A percentile compares a stretch with the other conserved stretches of the same genome.
Evolutionary conservation across 1,284 basidiomycete genomes (phyloP).

Genomic region (Leccinum fallax): DNA sequence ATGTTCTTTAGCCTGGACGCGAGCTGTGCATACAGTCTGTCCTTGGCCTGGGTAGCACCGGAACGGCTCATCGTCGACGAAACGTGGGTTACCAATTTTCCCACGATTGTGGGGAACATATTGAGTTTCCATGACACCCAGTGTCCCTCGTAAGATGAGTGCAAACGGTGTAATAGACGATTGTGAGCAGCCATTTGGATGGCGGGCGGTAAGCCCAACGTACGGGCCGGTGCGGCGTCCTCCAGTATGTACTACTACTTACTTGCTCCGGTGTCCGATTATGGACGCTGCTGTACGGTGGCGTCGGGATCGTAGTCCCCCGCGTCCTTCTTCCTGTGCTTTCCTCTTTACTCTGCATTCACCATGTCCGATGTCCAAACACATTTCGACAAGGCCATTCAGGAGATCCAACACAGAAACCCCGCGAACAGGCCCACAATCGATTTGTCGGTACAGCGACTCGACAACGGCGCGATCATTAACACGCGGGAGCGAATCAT

Average conservation of each 20-base stretch:
- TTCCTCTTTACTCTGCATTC: constrained; percentile 9
- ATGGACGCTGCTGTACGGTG: constrained; percentile 19
- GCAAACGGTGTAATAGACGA: background rate
- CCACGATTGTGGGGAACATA: constrained; percentile 10
- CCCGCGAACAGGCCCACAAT: constrained; percentile 57
- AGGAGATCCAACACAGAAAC: constrained; percentile 65
- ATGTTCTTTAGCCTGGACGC: constrained; percentile 61
- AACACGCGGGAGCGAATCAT: constrained; percentile 84
- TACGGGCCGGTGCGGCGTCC: background rate
- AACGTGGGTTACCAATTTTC: constrained; percentile 6
- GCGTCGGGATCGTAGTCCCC: background rate
- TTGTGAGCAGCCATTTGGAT: background rate
- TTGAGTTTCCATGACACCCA: background rate
- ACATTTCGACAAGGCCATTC: constrained; percentile 74
- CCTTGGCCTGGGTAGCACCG: constrained; percentile 71
- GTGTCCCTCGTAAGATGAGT: background rate
- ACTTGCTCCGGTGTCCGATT: constrained; percentile 20
- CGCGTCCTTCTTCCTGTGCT: constrained; percentile 10
- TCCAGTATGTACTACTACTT: background rate
- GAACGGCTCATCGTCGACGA: constrained; percentile 24
- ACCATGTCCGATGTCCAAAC: constrained; percentile 43
- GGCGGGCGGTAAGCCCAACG: background rate
- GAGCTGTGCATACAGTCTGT: constrained; percentile 70
- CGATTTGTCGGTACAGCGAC: constrained; percentile 86
- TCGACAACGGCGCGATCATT: constrained; percentile 86